Evolutionary conservation across 768 basidiomycete genomes (phyloP).

Genomic region (Rubroboletus pulcherrimus): DNA sequence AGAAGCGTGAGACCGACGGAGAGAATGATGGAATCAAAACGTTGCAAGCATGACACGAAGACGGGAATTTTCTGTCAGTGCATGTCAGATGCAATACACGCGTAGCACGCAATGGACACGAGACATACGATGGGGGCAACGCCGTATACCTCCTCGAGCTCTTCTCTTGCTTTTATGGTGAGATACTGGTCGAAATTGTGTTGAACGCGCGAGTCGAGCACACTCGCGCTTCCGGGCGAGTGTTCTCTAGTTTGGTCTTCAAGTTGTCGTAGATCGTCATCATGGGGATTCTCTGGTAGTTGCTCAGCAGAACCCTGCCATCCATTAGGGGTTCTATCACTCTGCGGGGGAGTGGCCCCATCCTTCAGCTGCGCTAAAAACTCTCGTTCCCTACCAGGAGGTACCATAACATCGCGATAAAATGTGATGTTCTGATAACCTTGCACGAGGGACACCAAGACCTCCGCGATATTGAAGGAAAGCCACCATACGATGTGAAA

Average conservation of each 20-base stretch:
- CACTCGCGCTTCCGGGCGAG: not conserved
- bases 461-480: slow-evolving; percentile 66
- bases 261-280: slow-evolving; percentile 17
- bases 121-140: slow-evolving; percentile 70
- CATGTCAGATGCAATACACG: slow-evolving; percentile 2
- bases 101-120: not conserved
- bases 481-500: slow-evolving; percentile 77
- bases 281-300: slow-evolving; percentile 6
- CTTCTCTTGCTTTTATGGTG: slow-evolving; percentile 61
- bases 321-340: slow-evolving; percentile 6
- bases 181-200: slow-evolving; percentile 65
- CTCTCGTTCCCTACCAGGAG: slow-evolving; percentile 38
- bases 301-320: slow-evolving; percentile 13
- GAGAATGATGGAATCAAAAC: slow-evolving; percentile 68
- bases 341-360: slow-evolving; percentile 1
- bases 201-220: slow-evolving; percentile 46
- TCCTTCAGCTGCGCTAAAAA: slow-evolving; percentile 31
- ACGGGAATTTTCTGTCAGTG: slow-evolving; percentile 63
- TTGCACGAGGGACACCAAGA: slow-evolving; percentile 59
- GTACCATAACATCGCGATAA: slow-evolving; percentile 67
- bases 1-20: slow-evolving; percentile 57
- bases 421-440: slow-evolving; percentile 65
- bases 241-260: slow-evolving; percentile 17
- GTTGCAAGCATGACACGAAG: slow-evolving; percentile 73
- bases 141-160: slow-evolving; percentile 77